Evolutionary conservation across 495 filamentous ascomycete genomes (phyloP).

Genomic region (Xylaria venustula): DNA sequence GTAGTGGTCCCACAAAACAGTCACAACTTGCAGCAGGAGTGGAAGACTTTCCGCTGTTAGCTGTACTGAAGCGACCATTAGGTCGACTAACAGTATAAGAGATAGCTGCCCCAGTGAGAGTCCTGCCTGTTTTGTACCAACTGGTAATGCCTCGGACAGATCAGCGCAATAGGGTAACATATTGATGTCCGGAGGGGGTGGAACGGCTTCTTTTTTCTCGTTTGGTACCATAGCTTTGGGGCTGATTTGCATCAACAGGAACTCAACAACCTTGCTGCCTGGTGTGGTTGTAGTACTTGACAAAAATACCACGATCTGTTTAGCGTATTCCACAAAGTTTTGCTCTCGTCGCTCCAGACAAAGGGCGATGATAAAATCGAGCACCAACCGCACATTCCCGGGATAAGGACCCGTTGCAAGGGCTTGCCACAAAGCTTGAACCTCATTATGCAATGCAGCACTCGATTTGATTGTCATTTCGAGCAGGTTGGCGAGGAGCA

Average conservation of each 20-base stretch:
- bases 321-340: constrained; percentile 95
- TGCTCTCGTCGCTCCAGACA: constrained; percentile 93
- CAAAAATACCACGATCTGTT: constrained; percentile 94
- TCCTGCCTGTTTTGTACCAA: constrained; percentile 85
- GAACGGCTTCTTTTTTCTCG: constrained; percentile 71
- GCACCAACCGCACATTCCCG: constrained; percentile 91
- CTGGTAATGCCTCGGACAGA: constrained; percentile 71
- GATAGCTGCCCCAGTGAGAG: constrained; percentile 92
- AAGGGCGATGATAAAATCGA: constrained; percentile 92
- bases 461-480: constrained; percentile 94
- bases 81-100: constrained; percentile 89
- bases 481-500: constrained; percentile 91
- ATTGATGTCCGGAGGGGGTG: constrained; percentile 69
- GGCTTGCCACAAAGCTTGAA: constrained; percentile 96
- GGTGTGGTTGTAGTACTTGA: constrained; percentile 77
- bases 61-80: constrained; percentile 89
- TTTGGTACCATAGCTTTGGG: constrained; percentile 86
- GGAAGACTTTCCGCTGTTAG: constrained; percentile 74
- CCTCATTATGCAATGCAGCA: constrained; percentile 86
- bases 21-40: constrained; percentile 82
- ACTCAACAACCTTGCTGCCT: constrained; percentile 90
- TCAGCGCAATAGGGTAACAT: constrained; percentile 87
- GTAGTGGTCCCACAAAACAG: constrained; percentile 96
- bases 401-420: constrained; percentile 88
- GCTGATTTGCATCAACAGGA: constrained; percentile 82